Conservation (phyloP, 305 asterid species). For the Fraxinus latifolia region DNA sequence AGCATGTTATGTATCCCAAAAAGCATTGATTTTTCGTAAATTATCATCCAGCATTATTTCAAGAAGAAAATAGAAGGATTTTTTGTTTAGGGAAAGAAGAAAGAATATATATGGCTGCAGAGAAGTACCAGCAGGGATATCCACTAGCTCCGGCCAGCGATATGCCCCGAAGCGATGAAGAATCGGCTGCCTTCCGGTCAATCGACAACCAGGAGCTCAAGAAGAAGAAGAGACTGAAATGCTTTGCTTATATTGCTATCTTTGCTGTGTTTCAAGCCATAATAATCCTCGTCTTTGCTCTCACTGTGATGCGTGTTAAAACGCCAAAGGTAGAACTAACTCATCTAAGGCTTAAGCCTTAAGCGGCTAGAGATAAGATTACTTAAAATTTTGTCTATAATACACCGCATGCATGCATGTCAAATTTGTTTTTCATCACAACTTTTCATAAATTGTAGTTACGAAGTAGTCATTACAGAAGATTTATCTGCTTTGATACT, state of each 20-base stretch:
- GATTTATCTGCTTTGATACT: neutral
- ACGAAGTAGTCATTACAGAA: neutral
- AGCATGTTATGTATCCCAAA: neutral
- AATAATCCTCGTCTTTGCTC: conserved; percentile 26
- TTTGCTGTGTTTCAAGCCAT: conserved; percentile 28
- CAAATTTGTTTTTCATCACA: neutral
- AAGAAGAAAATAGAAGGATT: neutral
- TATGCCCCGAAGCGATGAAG: conserved; percentile 46
- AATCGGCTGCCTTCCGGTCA: conserved; percentile 26
- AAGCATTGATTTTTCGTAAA: neutral
- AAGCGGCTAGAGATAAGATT: neutral
- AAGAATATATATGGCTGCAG: conserved; percentile 16
- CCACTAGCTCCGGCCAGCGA: conserved; percentile 42
- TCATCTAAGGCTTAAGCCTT: neutral
- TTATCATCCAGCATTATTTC: neutral
- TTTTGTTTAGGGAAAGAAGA: neutral
- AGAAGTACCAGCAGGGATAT: conserved; percentile 31
- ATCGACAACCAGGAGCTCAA: conserved; percentile 4
- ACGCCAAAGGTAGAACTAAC: conserved; percentile 27
- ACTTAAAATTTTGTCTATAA: neutral
- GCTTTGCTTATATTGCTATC: conserved; percentile 26
- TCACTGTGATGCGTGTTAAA: conserved; percentile 27
- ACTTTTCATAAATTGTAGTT: neutral
- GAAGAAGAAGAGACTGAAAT: conserved; percentile 33
- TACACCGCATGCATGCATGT: neutral